Evolutionary conservation across 208 protist species (phyloP).

Genomic region (Balamuthia mandrillaris): DNA sequence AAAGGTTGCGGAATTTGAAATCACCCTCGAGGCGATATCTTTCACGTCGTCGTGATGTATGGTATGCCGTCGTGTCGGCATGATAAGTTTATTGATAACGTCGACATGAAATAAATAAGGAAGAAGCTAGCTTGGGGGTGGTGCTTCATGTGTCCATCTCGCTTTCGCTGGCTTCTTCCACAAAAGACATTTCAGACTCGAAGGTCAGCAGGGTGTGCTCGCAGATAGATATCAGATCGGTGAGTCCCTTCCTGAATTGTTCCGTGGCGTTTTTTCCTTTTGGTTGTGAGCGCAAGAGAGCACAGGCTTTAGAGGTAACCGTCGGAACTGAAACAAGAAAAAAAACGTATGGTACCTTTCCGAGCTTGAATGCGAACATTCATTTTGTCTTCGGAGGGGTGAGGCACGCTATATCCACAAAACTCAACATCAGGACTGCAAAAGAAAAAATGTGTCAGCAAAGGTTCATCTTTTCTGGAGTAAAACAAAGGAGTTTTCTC

Average conservation of each 20-base stretch:
- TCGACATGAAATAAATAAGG: too few relatives aligned
- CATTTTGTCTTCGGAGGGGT: conserved; percentile 25
- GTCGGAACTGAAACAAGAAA: background rate
- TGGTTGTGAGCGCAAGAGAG: background rate
- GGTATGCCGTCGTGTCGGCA: too few relatives aligned
- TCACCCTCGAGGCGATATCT: too few relatives aligned
- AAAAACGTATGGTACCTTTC: background rate
- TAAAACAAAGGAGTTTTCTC: background rate
- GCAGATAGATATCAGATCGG: background rate
- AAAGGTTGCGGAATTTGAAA: too few relatives aligned
- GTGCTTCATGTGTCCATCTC: too few relatives aligned
- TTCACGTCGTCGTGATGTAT: too few relatives aligned
- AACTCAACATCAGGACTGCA: conserved; percentile 25
- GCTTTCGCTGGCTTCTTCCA: background rate
- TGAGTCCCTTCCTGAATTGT: conserved; percentile 6
- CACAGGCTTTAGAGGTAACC: too few relatives aligned
- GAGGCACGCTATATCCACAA: conserved; percentile 35
- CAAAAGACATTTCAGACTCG: background rate
- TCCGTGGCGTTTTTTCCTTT: background rate
- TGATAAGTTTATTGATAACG: too few relatives aligned
- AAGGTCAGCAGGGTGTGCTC: conserved; percentile 19
- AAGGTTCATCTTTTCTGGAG: background rate
- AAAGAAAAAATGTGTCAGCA: background rate
- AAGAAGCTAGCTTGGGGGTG: too few relatives aligned
- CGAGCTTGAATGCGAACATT: conserved; percentile 4